Evolutionary conservation across 805 yeast genomes (phyloP).

Genomic region (Myxozyma monticola): DNA sequence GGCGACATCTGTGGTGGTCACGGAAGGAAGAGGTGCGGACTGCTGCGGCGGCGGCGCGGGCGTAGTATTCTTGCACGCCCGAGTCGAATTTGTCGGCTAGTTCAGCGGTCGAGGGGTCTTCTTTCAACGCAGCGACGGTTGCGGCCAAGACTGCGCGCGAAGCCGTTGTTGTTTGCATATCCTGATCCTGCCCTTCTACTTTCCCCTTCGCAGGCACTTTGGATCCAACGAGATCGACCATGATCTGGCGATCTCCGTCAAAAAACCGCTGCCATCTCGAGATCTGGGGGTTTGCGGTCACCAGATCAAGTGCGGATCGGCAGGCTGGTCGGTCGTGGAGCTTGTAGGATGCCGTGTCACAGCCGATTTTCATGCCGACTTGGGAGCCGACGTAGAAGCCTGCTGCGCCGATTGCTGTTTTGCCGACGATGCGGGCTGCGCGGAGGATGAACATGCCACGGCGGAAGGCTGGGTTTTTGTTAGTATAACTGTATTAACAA

Average conservation of each 20-base stretch:
- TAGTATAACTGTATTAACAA: neutral
- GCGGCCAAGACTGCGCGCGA: too few species aligned
- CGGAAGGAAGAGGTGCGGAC: too few species aligned
- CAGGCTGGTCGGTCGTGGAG: constrained; percentile 7
- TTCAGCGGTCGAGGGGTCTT: too few species aligned
- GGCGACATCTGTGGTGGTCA: too few species aligned
- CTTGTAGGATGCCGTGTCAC: constrained; percentile 7
- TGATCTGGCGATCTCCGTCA: constrained; percentile 14
- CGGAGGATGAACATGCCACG: neutral
- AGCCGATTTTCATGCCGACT: constrained; percentile 13
- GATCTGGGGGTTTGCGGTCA: constrained; percentile 9
- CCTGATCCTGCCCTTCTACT: constrained; percentile 1
- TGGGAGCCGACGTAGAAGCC: constrained; percentile 21
- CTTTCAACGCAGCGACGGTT: neutral
- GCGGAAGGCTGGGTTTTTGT: neutral
- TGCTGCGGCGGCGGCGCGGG: too few species aligned
- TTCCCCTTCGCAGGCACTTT: neutral
- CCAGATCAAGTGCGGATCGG: constrained; percentile 10
- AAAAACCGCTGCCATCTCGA: constrained; percentile 21
- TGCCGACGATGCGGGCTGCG: neutral
- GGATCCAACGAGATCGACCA: constrained; percentile 16
- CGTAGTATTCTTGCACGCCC: neutral
- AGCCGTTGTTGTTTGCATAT: neutral
- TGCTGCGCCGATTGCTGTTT: constrained; percentile 5
- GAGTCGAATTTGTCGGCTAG: neutral